Conservation (phyloP, 257 asterid species). For the Przewalskia tangutica region DNA sequence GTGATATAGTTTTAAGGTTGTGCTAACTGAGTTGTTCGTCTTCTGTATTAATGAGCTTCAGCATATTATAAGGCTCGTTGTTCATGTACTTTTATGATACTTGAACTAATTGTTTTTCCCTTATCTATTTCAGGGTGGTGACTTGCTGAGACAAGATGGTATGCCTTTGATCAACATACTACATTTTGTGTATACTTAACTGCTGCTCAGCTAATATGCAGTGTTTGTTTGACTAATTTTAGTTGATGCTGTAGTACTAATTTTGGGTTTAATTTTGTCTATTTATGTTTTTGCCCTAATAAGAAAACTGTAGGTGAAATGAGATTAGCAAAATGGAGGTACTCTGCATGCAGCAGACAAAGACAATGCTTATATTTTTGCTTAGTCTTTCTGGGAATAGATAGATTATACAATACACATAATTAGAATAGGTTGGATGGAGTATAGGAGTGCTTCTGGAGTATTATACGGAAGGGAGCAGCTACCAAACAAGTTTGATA, state of each 20-base stretch:
- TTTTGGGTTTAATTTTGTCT: not conserved
- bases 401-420: not conserved
- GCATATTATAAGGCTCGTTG: slow-evolving; percentile 7
- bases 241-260: not conserved
- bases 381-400: not conserved
- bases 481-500: not conserved
- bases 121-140: slow-evolving; percentile 84
- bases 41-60: slow-evolving; percentile 16
- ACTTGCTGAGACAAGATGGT: slow-evolving; percentile 86
- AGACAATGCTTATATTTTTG: not conserved
- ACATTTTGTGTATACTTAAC: not conserved
- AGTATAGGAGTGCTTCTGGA: not conserved
- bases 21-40: slow-evolving; percentile 41
- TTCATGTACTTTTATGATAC: slow-evolving; percentile 1
- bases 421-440: not conserved
- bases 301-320: not conserved
- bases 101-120: slow-evolving; percentile 18
- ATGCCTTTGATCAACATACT: slow-evolving; percentile 17
- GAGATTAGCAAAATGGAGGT: not conserved
- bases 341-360: not conserved
- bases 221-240: not conserved
- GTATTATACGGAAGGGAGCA: not conserved
- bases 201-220: not conserved
- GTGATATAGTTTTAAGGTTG: slow-evolving; percentile 93
- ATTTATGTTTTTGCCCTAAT: not conserved